Percentiles rank a stretch among this genome's conserved stretches.
Evolutionary conservation across 257 asterid genomes (phyloP).

Genomic region (Solanum sitiens): DNA sequence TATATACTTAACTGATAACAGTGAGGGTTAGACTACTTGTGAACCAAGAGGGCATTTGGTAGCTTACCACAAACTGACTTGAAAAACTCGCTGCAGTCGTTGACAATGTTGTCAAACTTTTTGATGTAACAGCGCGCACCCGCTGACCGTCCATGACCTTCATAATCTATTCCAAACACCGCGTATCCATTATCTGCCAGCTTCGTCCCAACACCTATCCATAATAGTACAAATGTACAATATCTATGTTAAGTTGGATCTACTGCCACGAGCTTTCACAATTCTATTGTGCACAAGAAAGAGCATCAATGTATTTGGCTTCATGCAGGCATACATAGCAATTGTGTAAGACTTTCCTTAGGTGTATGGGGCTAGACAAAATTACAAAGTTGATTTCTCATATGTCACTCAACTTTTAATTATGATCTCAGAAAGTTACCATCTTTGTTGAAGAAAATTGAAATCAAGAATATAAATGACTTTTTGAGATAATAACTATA

Average conservation of each 20-base stretch:
- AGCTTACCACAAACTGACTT: constrained; percentile 63
- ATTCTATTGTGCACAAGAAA: background rate
- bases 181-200: constrained; percentile 66
- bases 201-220: constrained; percentile 59
- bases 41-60: background rate
- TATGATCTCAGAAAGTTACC: background rate
- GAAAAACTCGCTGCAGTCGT: constrained; percentile 53
- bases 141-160: constrained; percentile 85
- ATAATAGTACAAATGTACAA: background rate
- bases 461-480: background rate
- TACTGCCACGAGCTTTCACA: background rate
- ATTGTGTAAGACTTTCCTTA: background rate
- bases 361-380: background rate
- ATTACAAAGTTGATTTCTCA: background rate
- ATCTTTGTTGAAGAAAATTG: background rate
- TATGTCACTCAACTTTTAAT: background rate
- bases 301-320: background rate
- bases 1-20: background rate
- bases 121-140: constrained; percentile 84
- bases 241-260: background rate
- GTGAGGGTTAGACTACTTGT: background rate
- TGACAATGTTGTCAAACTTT: constrained; percentile 61
- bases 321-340: background rate
- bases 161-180: constrained; percentile 82
- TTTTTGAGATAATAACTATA: background rate